These are phyloP conservation scores for Thymus mandschuricus DNA, from an alignment of 257 asterid species.

Conservation along the genomic window DNA sequence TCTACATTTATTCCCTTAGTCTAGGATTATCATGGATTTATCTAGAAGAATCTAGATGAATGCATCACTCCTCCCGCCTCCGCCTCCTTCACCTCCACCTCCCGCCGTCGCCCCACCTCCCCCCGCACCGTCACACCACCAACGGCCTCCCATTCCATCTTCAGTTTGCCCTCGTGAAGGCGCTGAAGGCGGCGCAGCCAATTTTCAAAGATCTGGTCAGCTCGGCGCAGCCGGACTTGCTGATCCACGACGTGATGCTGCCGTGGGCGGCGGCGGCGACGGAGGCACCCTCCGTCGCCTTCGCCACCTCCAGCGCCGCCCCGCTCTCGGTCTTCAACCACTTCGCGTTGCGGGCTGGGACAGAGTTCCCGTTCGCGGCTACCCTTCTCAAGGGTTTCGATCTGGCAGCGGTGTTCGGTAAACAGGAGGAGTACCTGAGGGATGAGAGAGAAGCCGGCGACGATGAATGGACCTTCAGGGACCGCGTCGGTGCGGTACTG, in stretches of 20 bases:
- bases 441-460: conserved; percentile 41
- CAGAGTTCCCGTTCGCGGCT: conserved; percentile 36
- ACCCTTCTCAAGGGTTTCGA: conserved; percentile 31
- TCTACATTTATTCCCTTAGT: too few species aligned
- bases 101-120: conserved; percentile 44
- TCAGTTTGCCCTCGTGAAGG: conserved; percentile 38
- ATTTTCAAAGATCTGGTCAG: too few species aligned
- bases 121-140: conserved; percentile 55
- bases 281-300: too few species aligned
- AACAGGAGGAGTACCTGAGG: neutral
- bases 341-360: neutral
- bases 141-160: conserved; percentile 63
- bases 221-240: too few species aligned
- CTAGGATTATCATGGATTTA: too few species aligned
- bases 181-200: too few species aligned
- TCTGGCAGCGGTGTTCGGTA: conserved; percentile 15
- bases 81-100: conserved; percentile 47
- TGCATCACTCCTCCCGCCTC: conserved; percentile 22
- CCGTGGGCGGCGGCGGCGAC: too few species aligned
- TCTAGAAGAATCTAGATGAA: too few species aligned
- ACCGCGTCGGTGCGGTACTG: conserved; percentile 18
- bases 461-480: neutral
- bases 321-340: too few species aligned
- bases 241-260: too few species aligned
- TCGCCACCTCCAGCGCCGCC: too few species aligned